Conservation (phyloP, 2,329 filamentous ascomycete species). For the Dactylellina parvicollis region DNA sequence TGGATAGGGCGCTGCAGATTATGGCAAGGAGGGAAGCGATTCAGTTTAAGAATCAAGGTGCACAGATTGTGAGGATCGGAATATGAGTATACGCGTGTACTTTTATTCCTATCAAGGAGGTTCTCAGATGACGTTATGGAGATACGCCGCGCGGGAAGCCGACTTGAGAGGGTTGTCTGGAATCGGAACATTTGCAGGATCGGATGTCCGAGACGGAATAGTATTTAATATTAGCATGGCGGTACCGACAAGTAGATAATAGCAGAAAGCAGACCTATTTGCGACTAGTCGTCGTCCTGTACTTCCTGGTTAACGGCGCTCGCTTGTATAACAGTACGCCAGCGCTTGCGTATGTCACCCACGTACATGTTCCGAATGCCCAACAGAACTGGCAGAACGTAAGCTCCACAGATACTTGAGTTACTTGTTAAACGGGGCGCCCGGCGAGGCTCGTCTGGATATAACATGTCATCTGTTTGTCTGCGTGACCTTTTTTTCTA, state of each 20-base stretch:
- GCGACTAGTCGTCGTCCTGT: not conserved
- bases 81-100: slow-evolving; percentile 63
- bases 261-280: not conserved
- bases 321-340: slow-evolving; percentile 4
- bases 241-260: not conserved
- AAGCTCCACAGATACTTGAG: not conserved
- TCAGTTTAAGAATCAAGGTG: slow-evolving; percentile 79
- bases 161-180: not conserved
- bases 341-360: slow-evolving; percentile 25
- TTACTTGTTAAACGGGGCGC: not conserved
- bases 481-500: slow-evolving; percentile 3
- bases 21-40: slow-evolving; percentile 88
- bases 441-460: not conserved
- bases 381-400: not conserved
- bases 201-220: slow-evolving; percentile 5
- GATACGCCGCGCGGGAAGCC: not conserved
- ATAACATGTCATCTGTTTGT: not conserved
- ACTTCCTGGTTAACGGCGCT: not conserved
- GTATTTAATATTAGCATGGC: not conserved
- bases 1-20: slow-evolving; percentile 85
- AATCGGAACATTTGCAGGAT: slow-evolving; percentile 1
- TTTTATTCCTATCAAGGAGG: not conserved
- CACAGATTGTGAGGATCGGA: slow-evolving; percentile 78
- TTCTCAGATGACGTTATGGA: not conserved
- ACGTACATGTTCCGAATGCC: not conserved